Base-by-base conservation (phyloP, 306 rosid species). In the Prunus kanzakura region DNA sequence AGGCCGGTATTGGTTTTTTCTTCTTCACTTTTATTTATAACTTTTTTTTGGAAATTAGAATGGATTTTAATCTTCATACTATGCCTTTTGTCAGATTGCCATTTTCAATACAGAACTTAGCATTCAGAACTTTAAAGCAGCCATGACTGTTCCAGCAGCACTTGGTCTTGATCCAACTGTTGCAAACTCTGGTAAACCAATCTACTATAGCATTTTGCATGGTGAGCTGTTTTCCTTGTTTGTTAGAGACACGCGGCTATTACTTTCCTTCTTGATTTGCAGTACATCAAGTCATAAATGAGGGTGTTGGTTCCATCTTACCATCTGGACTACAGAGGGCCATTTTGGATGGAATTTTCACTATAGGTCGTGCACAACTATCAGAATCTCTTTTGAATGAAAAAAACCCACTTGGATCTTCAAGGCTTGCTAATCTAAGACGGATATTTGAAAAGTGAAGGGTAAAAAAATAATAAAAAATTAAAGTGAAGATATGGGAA, bases 111-210 rank as follows among this genome's bases (percentile, higher is more conserved):
- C 97, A 3, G 79, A 77, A 57, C 94, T 92, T 87, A 95, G 99
- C 67, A 64, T 92, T 65, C 84, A 89, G 79, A 92, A 92, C 88
- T 95, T 87, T 60, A 89, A 81, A 86, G 96, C 97, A 82, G 99
- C 99, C 70, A 90, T 95, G 99, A 88, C 88, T 73, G 97, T 95
- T 83, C 99, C 97, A 63, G 84, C 96, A 63, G 87, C 97, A 62
- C 97, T 95, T 72, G 97, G 99, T 86, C 93, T 95, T 61, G 85
- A 88, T 85, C 99, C 97, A 68, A 86, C 87, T 55, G 67, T 92
- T 84, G 99, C 99, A 82, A 92, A 92, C 75, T 86, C 92, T 30
- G 99, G 99, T 92, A 78, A 71, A 38, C 63, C 46, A 64, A 18
- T 69, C 77, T 70, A 74, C 6, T 51, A 19, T 19, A 55, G n/a